A percentile compares a stretch with the other conserved stretches of the same genome.
These are phyloP conservation scores for Moesziomyces sp. DNA, from an alignment of 1,284 basidiomycete genomes.

Conservation along the genomic window DNA sequence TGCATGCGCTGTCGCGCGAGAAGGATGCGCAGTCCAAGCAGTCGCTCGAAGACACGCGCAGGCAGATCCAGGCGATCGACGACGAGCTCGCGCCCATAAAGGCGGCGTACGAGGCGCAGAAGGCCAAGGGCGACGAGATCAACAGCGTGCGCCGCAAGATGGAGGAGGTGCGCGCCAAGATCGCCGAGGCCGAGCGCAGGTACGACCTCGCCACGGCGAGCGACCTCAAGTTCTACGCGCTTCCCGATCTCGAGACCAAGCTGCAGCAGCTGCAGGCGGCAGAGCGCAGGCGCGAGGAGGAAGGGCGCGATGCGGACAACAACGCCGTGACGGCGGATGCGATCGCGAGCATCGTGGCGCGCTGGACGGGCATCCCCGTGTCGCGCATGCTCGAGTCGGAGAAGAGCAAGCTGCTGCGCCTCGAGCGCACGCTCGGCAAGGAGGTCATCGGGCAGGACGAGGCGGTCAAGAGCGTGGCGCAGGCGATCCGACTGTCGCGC, in stretches of 20 bases:
- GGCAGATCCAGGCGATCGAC: slow-evolving; percentile 85
- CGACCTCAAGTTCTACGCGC: slow-evolving; percentile 89
- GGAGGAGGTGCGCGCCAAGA: slow-evolving; percentile 90
- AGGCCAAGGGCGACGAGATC: slow-evolving; percentile 85
- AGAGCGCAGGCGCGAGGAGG: slow-evolving; percentile 70
- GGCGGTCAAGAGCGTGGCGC: slow-evolving; percentile 73
- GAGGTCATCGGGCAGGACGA: slow-evolving; percentile 73
- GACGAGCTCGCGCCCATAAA: slow-evolving; percentile 90
- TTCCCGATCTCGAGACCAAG: slow-evolving; percentile 84
- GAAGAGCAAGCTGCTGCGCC: slow-evolving; percentile 62
- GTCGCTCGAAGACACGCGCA: slow-evolving; percentile 80
- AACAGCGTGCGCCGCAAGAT: slow-evolving; percentile 83
- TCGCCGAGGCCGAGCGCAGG: slow-evolving; percentile 91
- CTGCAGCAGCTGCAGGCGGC: slow-evolving; percentile 72
- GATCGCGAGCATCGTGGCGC: slow-evolving; percentile 72
- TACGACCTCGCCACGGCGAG: slow-evolving; percentile 73
- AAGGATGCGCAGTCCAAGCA: slow-evolving; percentile 92
- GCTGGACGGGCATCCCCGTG: slow-evolving; percentile 71
- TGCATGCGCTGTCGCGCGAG: slow-evolving; percentile 83
- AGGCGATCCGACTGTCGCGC: slow-evolving; percentile 73
- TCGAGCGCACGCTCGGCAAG: slow-evolving; percentile 59
- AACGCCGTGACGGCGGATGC: slow-evolving; percentile 66
- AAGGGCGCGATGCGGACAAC: slow-evolving; percentile 49
- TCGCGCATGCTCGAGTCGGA: slow-evolving; percentile 67
- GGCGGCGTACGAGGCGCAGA: slow-evolving; percentile 89